A percentile compares a stretch with the other conserved stretches of the same genome.
These are phyloP conservation scores for Stropharia rugosoannulata DNA, from an alignment of 768 basidiomycete species.

Conservation along the genomic window DNA sequence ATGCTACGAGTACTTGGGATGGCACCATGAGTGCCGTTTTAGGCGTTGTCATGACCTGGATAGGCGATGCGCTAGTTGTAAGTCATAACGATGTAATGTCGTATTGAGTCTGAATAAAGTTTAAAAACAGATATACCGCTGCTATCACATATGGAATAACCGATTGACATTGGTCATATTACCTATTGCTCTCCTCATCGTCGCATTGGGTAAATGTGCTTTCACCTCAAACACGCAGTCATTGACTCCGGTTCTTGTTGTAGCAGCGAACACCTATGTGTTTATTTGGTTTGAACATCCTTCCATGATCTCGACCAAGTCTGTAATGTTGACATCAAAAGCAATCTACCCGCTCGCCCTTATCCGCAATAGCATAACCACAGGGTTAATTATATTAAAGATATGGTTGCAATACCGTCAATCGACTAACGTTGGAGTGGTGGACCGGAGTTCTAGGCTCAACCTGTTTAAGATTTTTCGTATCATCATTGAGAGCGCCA, in stretches of 20 bases:
- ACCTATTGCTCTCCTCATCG: constrained; percentile 21
- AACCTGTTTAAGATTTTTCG: constrained; percentile 14
- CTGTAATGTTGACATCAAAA: constrained; percentile 13
- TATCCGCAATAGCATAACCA: constrained; percentile 27
- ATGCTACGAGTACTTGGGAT: no score
- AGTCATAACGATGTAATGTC: not conserved
- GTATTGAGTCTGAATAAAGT: not conserved
- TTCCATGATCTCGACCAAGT: not conserved
- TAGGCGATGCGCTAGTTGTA: not conserved
- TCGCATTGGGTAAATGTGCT: constrained; percentile 15
- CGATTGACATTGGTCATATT: constrained; percentile 18
- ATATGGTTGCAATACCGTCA: constrained; percentile 24
- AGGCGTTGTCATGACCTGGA: no score
- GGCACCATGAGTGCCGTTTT: no score
- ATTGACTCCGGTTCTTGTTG: not conserved
- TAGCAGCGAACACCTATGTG: constrained; percentile 18
- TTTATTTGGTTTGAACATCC: constrained; percentile 25
- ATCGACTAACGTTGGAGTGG: constrained; percentile 18
- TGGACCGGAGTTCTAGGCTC: constrained; percentile 10
- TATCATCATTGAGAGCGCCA: constrained; percentile 25
- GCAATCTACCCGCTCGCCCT: constrained; percentile 25
- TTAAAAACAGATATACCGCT: constrained; percentile 24
- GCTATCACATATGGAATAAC: constrained; percentile 27
- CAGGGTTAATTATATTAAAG: constrained; percentile 25
- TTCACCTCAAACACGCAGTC: not conserved